Evolutionary conservation across 495 filamentous ascomycete genomes (phyloP).

Genomic region (Chaetomium cochliodes): DNA sequence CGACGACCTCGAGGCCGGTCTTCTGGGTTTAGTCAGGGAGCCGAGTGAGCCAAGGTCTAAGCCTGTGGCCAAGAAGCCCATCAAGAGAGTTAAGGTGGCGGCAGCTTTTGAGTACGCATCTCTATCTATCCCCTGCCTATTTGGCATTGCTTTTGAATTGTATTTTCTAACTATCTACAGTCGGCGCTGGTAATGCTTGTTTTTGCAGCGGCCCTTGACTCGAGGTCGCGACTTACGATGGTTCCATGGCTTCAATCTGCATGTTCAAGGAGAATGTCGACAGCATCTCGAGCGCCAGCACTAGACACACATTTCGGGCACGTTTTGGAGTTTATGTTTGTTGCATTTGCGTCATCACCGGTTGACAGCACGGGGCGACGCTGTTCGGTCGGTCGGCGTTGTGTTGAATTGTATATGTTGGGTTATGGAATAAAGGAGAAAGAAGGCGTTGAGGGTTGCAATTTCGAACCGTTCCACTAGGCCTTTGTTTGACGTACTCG

Average conservation of each 20-base stretch:
- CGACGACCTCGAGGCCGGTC: conserved; percentile 27
- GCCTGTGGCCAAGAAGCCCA: conserved; percentile 27
- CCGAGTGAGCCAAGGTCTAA: conserved; percentile 19
- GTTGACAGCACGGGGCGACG: not conserved
- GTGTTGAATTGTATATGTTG: not conserved
- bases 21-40: conserved; percentile 29
- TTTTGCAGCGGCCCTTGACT: not conserved
- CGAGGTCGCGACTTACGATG: not conserved
- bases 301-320: conserved; percentile 1
- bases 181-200: conserved; percentile 4
- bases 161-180: not conserved
- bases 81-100: conserved; percentile 32
- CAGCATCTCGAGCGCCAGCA: not conserved
- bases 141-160: too few relatives aligned
- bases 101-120: conserved; percentile 31
- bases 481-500: not conserved
- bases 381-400: not conserved
- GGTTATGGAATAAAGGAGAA: not conserved
- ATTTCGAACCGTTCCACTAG: not conserved
- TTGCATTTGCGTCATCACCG: not conserved
- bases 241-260: not conserved
- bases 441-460: not conserved
- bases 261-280: not conserved
- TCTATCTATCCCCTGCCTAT: not conserved
- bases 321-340: conserved; percentile 1